Percentiles rank a stretch among this genome's conserved stretches.
These are phyloP conservation scores for Gracilaria gracilis DNA, from an alignment of 23 red algal genomes.

Conservation along the genomic window DNA sequence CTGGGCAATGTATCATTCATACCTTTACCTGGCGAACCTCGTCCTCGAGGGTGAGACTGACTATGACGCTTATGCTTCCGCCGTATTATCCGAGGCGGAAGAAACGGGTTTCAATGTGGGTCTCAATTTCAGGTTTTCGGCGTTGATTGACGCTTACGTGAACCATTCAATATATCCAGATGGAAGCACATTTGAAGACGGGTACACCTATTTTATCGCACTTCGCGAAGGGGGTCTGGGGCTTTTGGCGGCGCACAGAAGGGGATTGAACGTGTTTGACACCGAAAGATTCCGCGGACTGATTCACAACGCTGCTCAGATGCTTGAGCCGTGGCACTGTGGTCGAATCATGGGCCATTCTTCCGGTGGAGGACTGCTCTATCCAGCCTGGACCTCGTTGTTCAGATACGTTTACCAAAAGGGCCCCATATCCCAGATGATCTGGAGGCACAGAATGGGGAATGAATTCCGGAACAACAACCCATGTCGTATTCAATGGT, in stretches of 20 bases:
- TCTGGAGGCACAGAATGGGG: constrained; percentile 61
- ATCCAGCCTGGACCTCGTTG: constrained; percentile 38
- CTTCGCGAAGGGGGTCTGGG: constrained; percentile 60
- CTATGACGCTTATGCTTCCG: constrained; percentile 43
- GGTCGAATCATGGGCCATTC: constrained; percentile 66
- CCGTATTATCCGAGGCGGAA: constrained; percentile 13
- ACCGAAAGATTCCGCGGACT: constrained; percentile 54
- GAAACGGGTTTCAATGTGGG: constrained; percentile 42
- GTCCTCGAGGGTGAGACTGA: constrained; percentile 61
- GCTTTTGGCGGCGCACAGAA: constrained; percentile 39
- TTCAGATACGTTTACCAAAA: constrained; percentile 57
- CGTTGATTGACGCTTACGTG: constrained; percentile 46
- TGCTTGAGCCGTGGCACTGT: constrained; percentile 74
- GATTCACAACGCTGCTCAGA: constrained; percentile 73
- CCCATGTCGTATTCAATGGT: constrained; percentile 59
- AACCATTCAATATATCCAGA: constrained; percentile 60
- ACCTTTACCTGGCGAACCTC: constrained; percentile 61
- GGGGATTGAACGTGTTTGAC: constrained; percentile 49
- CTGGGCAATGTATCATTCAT: constrained; percentile 63
- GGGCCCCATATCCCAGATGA: constrained; percentile 37
- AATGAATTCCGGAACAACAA: constrained; percentile 60
- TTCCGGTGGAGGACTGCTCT: constrained; percentile 48
- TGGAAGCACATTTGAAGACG: constrained; percentile 75
- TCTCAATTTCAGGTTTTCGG: constrained; percentile 37
- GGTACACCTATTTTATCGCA: constrained; percentile 57